Evolutionary conservation across 306 rosid species (phyloP).

Genomic region (Canavalia ensiformis): DNA sequence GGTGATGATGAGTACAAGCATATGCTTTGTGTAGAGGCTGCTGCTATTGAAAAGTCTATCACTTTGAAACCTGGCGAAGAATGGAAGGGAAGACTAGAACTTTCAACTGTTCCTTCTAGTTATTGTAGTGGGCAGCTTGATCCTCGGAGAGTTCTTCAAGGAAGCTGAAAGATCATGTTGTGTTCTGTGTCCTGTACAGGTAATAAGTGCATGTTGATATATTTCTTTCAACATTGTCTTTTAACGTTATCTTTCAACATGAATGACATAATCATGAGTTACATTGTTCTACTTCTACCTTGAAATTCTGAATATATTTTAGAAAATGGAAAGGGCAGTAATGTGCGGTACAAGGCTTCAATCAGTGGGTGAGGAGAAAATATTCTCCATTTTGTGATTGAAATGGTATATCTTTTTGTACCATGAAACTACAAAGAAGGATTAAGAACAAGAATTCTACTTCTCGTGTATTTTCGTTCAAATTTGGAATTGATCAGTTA

Average conservation of each 20-base stretch:
- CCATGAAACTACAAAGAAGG: neutral
- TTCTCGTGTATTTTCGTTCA: neutral
- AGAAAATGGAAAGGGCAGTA: neutral
- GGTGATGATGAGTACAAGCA: constrained; percentile 88
- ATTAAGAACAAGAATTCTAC: neutral
- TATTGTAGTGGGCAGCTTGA: constrained; percentile 88
- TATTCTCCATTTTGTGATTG: neutral
- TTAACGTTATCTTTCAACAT: neutral
- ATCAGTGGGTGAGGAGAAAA: neutral
- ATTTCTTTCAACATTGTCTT: neutral
- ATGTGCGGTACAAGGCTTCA: neutral
- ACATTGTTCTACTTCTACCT: constrained; percentile 1
- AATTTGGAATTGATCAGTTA: neutral
- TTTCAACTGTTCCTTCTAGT: constrained; percentile 85
- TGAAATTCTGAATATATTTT: constrained; percentile 5
- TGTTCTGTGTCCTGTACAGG: constrained; percentile 69
- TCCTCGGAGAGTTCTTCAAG: constrained; percentile 71
- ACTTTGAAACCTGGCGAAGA: constrained; percentile 89
- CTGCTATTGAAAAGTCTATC: constrained; percentile 73
- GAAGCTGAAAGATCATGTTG: constrained; percentile 60
- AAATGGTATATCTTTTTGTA: neutral
- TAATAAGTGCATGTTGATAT: constrained; percentile 35
- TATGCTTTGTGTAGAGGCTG: constrained; percentile 85
- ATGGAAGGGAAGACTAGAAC: constrained; percentile 86
- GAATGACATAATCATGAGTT: neutral